phyloP scores from a whole-genome alignment of 2,329 filamentous ascomycete genomes.

The Aspergillus fischeri region DNA sequence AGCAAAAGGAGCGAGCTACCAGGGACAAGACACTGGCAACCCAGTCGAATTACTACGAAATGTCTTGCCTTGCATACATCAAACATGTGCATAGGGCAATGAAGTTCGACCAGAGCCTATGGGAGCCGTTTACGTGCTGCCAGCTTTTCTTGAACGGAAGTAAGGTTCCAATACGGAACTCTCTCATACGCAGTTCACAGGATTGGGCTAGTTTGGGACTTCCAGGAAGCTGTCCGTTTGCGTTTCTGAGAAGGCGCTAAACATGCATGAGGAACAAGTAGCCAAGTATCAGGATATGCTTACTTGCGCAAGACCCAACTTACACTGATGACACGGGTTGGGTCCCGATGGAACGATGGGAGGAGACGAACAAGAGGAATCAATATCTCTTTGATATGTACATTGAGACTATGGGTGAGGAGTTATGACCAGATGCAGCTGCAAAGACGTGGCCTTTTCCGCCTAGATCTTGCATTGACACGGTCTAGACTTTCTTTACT shows the following conservation, averaged over 20 bases:
- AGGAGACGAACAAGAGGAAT: constrained; percentile 14
- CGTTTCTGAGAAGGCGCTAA: constrained; percentile 10
- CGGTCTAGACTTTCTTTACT: no score
- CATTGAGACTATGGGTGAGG: constrained; percentile 19
- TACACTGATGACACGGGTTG: constrained; percentile 20
- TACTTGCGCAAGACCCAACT: constrained; percentile 19
- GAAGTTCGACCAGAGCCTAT: constrained; percentile 17
- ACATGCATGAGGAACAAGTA: constrained; percentile 14
- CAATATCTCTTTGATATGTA: constrained; percentile 18
- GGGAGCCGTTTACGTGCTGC: constrained; percentile 19
- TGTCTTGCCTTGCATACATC: constrained; percentile 17
- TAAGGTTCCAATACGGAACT: constrained; percentile 15
- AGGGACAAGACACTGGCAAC: constrained; percentile 9
- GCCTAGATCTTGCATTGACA: not conserved
- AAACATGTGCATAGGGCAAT: constrained; percentile 16
- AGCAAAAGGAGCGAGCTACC: constrained; percentile 8
- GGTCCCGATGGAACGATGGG: constrained; percentile 17
- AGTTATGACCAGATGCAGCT: constrained; percentile 13
- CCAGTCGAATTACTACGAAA: constrained; percentile 23
- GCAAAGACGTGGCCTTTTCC: constrained; percentile 21
- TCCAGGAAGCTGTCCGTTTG: constrained; percentile 15
- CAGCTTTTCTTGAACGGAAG: constrained; percentile 13
- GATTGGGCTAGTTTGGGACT: constrained; percentile 14
- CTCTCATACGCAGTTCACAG: constrained; percentile 12
- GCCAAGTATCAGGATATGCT: constrained; percentile 17